phyloP scores from a whole-genome alignment of 2,329 filamentous ascomycete species.

The Clarireedia homoeocarpa region DNA sequence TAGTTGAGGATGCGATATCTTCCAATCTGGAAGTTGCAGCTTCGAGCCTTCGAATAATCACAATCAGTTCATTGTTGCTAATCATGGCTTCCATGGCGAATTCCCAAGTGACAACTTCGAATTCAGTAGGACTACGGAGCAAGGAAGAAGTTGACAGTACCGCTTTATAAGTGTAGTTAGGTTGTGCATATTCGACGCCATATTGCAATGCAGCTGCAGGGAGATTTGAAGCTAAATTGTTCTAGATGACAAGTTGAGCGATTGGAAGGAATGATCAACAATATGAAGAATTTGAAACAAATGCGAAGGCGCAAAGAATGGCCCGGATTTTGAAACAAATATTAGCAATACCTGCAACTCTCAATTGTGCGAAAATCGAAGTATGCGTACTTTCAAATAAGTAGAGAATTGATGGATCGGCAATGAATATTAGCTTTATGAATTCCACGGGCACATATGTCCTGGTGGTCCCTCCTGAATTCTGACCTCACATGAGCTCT shows the following conservation, averaged over 20 bases:
- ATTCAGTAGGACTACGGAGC: conserved; percentile 6
- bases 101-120: too few relatives aligned
- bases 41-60: conserved; percentile 65
- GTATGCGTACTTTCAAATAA: too few relatives aligned
- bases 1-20: conserved; percentile 78
- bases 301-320: background rate
- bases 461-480: background rate
- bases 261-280: background rate
- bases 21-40: conserved; percentile 93
- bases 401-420: too few relatives aligned
- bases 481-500: background rate
- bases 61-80: conserved; percentile 22
- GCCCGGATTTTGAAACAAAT: too few relatives aligned
- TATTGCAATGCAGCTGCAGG: conserved; percentile 32
- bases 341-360: too few relatives aligned
- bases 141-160: conserved; percentile 44
- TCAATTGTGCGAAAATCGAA: too few relatives aligned
- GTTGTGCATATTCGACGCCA: conserved; percentile 86
- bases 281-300: background rate
- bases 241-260: background rate
- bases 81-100: conserved; percentile 20
- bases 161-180: conserved; percentile 96
- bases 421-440: background rate
- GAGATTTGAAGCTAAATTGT: background rate
- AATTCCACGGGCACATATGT: background rate